A percentile compares a stretch with the other conserved stretches of the same genome.
phyloP scores from a whole-genome alignment of 2,329 filamentous ascomycete genomes.

The Davidsoniella eucalypti region DNA sequence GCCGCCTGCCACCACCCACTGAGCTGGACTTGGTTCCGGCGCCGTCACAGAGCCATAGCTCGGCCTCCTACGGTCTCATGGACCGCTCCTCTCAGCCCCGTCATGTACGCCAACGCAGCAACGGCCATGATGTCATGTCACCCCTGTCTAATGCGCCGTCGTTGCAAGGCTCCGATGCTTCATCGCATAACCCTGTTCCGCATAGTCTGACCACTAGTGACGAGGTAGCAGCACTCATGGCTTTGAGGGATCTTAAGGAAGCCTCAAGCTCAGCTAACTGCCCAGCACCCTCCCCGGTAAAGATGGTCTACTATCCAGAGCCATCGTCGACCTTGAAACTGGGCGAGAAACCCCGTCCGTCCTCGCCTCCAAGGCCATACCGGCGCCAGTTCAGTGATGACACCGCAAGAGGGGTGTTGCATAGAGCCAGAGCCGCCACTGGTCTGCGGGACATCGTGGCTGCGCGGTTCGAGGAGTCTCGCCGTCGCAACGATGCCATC shows the following conservation, averaged over 20 bases:
- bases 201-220: slow-evolving; percentile 10
- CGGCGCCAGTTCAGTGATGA: slow-evolving; percentile 7
- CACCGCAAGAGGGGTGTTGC: background rate
- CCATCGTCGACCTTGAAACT: slow-evolving; percentile 2
- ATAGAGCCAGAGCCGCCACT: background rate
- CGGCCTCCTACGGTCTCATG: no score
- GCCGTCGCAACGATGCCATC: slow-evolving; percentile 2
- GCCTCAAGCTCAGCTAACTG: background rate
- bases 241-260: slow-evolving; percentile 10
- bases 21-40: no score
- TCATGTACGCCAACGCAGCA: no score
- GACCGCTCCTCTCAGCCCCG: no score
- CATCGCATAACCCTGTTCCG: slow-evolving; percentile 3
- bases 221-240: slow-evolving; percentile 11
- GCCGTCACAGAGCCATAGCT: no score
- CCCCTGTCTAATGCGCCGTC: slow-evolving; percentile 5
- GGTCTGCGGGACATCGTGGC: slow-evolving; percentile 6
- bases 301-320: slow-evolving; percentile 8
- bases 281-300: background rate
- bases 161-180: slow-evolving; percentile 2
- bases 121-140: background rate
- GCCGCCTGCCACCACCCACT: no score
- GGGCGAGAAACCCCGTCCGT: background rate
- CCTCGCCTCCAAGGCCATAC: slow-evolving; percentile 2
- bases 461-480: slow-evolving; percentile 8